phyloP scores from a whole-genome alignment of 1,284 basidiomycete genomes.

The Pseudomicrostroma phylloplanum region DNA sequence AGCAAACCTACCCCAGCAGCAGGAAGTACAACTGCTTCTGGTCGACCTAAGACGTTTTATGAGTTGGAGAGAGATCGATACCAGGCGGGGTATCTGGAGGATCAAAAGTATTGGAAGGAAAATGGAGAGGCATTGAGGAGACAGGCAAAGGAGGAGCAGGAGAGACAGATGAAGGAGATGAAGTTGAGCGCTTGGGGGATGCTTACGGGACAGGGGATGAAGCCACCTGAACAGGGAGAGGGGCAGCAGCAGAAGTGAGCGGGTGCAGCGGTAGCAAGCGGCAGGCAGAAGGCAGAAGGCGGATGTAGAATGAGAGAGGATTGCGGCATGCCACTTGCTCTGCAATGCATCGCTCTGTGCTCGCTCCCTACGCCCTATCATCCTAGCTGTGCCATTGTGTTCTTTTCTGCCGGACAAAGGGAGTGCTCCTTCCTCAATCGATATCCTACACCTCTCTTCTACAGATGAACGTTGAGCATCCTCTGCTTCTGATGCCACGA shows the following conservation, averaged over 20 bases:
- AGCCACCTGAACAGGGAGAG: not conserved
- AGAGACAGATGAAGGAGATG: slow-evolving; percentile 62
- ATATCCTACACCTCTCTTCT: too few species aligned
- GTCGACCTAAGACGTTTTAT: slow-evolving; percentile 63
- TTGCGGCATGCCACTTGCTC: too few species aligned
- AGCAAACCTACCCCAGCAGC: not conserved
- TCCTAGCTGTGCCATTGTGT: too few species aligned
- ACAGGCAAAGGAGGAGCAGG: slow-evolving; percentile 72
- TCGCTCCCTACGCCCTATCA: too few species aligned
- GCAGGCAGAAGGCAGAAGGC: not conserved
- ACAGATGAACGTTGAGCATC: too few species aligned
- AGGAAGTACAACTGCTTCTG: slow-evolving; percentile 8
- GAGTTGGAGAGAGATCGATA: slow-evolving; percentile 84
- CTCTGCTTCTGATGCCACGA: too few species aligned
- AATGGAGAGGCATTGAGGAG: slow-evolving; percentile 76
- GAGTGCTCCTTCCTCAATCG: too few species aligned
- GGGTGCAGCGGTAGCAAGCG: not conserved
- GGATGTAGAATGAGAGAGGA: too few species aligned
- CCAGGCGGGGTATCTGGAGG: slow-evolving; percentile 73
- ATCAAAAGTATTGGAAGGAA: slow-evolving; percentile 76
- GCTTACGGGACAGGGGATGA: not conserved
- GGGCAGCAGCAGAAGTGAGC: not conserved
- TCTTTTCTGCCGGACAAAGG: too few species aligned
- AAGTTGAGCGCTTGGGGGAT: slow-evolving; percentile 30
- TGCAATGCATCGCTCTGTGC: too few species aligned